Evolutionary conservation across 768 basidiomycete genomes (phyloP).

Genomic region (Termitomyces eurrhizus): DNA sequence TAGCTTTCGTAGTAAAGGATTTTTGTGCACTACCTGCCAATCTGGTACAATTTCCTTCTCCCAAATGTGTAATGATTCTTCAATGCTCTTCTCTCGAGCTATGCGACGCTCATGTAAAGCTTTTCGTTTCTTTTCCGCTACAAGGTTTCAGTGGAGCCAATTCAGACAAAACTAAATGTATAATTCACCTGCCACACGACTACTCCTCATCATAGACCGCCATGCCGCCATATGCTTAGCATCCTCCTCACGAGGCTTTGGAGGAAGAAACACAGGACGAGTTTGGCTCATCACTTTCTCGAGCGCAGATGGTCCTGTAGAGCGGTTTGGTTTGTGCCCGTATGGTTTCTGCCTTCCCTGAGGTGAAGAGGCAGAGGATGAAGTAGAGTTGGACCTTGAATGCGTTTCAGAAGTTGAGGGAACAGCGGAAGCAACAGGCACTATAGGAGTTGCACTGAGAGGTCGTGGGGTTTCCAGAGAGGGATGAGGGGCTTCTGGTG

Average conservation of each 20-base stretch:
- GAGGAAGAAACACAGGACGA: constrained; percentile 80
- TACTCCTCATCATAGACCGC: constrained; percentile 85
- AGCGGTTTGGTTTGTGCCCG: constrained; percentile 43
- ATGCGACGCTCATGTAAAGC: constrained; percentile 59
- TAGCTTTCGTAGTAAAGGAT: constrained; percentile 59
- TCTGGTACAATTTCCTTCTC: constrained; percentile 77
- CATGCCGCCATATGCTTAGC: constrained; percentile 81
- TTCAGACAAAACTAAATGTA: constrained; percentile 1
- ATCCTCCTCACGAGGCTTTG: constrained; percentile 75
- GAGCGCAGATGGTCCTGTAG: constrained; percentile 63
- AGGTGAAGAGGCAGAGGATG: constrained; percentile 24
- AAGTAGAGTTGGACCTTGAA: constrained; percentile 20
- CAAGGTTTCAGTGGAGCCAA: not conserved
- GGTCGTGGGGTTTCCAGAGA: constrained; percentile 10
- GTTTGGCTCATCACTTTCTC: constrained; percentile 84
- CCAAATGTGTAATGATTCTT: constrained; percentile 72
- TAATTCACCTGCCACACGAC: constrained; percentile 63
- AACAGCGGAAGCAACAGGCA: constrained; percentile 6
- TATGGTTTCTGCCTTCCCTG: constrained; percentile 22
- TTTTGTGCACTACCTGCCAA: constrained; percentile 71
- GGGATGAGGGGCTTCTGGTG: constrained; percentile 14
- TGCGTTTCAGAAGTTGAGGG: constrained; percentile 17
- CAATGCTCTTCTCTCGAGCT: constrained; percentile 62
- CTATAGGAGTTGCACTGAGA: constrained; percentile 12
- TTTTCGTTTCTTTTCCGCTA: constrained; percentile 70